phyloP scores from a whole-genome alignment of 177 flowering plant genomes.

The Vitis hybrid region DNA sequence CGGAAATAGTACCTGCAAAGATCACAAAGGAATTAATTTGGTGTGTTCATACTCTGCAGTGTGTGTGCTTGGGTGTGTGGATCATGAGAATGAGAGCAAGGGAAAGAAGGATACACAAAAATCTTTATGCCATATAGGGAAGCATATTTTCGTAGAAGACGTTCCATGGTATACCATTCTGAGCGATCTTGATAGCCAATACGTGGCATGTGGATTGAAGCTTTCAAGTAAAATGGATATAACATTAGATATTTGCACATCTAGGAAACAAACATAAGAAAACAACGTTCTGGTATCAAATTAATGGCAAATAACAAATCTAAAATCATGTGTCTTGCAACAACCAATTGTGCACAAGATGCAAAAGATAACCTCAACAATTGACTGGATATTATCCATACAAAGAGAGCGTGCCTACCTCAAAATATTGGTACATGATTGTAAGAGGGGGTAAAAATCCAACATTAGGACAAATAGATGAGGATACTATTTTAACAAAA shows the following conservation, averaged over 20 bases:
- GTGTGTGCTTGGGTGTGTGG: not conserved
- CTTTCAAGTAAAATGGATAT: slow-evolving; percentile 29
- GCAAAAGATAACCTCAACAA: no score
- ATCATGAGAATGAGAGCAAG: not conserved
- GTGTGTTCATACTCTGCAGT: not conserved
- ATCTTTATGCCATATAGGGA: slow-evolving; percentile 62
- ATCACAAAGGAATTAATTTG: not conserved
- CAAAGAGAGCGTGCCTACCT: no score
- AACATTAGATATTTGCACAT: not conserved
- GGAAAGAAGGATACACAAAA: slow-evolving; percentile 60
- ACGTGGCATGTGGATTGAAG: slow-evolving; percentile 95
- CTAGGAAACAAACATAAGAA: not conserved
- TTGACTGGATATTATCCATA: no score
- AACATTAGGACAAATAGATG: no score
- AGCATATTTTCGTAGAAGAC: slow-evolving; percentile 83
- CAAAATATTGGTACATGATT: no score
- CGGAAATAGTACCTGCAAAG: slow-evolving; percentile 44
- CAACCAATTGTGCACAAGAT: no score
- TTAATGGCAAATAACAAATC: no score
- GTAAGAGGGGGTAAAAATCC: no score
- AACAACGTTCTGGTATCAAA: not conserved
- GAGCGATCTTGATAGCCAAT: slow-evolving; percentile 71
- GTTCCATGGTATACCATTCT: slow-evolving; percentile 87
- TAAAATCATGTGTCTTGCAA: no score
- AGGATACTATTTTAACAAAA: no score